A percentile compares a stretch with the other conserved stretches of the same genome.
phyloP scores from a whole-genome alignment of 208 protist genomes.

The Trypanosomatidae sp. region DNA sequence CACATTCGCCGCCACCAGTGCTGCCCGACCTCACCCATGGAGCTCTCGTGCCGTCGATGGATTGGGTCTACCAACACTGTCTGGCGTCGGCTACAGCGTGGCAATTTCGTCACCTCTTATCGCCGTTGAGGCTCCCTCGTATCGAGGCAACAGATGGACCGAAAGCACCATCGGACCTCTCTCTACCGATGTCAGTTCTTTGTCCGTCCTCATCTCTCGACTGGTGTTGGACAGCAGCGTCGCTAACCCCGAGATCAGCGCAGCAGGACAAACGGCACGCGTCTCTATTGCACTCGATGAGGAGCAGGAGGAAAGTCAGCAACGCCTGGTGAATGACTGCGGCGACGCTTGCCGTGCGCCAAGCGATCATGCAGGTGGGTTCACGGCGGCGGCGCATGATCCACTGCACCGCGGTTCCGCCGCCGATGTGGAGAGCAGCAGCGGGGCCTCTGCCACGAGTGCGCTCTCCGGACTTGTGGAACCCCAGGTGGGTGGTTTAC shows the following conservation, averaged over 20 bases:
- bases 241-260: not conserved
- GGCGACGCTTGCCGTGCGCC: not conserved
- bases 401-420: not conserved
- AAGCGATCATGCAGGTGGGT: not conserved
- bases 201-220: not conserved
- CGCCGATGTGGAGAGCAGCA: not conserved
- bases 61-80: not conserved
- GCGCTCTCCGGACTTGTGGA: no score
- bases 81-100: not conserved
- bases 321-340: not conserved
- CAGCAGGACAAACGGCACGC: not conserved
- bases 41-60: not conserved
- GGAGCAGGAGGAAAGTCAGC: constrained; percentile 9
- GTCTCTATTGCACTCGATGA: constrained; percentile 16
- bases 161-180: not conserved
- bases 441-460: not conserved
- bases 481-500: not conserved
- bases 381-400: not conserved
- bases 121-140: not conserved
- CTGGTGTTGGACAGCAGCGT: not conserved
- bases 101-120: not conserved
- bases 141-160: not conserved
- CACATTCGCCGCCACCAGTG: not conserved
- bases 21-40: no score
- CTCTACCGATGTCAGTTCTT: not conserved